A percentile compares a stretch with the other conserved stretches of the same genome.
These are phyloP conservation scores for Microcera coccophila DNA, from an alignment of 2,329 filamentous ascomycete species.

Conservation along the genomic window DNA sequence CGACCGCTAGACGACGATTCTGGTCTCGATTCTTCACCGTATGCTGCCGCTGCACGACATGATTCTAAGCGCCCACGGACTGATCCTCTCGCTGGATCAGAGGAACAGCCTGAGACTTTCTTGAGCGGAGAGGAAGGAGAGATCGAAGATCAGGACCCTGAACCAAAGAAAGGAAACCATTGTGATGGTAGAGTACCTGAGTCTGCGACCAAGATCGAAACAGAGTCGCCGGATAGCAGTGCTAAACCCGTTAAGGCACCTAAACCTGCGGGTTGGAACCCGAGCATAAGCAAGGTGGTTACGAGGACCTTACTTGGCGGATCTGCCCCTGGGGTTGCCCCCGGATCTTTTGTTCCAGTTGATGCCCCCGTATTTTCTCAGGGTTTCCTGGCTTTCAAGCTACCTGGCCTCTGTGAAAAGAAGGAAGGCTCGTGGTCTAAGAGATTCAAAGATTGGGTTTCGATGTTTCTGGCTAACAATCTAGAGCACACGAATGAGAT, in stretches of 20 bases:
- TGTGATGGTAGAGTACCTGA: background rate
- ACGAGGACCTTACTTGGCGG: constrained; percentile 4
- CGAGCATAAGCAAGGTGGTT: constrained; percentile 11
- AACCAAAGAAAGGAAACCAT: background rate
- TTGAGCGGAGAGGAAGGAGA: constrained; percentile 33
- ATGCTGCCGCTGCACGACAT: constrained; percentile 9
- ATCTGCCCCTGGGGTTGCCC: background rate
- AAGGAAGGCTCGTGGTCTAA: constrained; percentile 32
- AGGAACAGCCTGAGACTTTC: constrained; percentile 3
- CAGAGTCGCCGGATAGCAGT: background rate
- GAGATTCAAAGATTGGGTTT: constrained; percentile 35
- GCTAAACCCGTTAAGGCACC: constrained; percentile 1
- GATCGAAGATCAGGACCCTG: constrained; percentile 24
- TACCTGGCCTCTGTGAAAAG: constrained; percentile 27
- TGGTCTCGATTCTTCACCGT: constrained; percentile 6
- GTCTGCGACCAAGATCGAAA: background rate
- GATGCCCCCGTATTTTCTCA: constrained; percentile 20
- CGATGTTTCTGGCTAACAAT: constrained; percentile 30
- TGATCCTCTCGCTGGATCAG: constrained; percentile 3
- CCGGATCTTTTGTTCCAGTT: constrained; percentile 14
- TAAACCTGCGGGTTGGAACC: constrained; percentile 15
- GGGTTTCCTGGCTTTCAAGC: constrained; percentile 20
- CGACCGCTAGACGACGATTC: constrained; percentile 25
- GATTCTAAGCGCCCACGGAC: constrained; percentile 22
- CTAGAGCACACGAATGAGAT: constrained; percentile 17